A percentile compares a stretch with the other conserved stretches of the same genome.
phyloP scores from a whole-genome alignment of 1,139 yeast genomes.

The Candida sanyaensis region DNA sequence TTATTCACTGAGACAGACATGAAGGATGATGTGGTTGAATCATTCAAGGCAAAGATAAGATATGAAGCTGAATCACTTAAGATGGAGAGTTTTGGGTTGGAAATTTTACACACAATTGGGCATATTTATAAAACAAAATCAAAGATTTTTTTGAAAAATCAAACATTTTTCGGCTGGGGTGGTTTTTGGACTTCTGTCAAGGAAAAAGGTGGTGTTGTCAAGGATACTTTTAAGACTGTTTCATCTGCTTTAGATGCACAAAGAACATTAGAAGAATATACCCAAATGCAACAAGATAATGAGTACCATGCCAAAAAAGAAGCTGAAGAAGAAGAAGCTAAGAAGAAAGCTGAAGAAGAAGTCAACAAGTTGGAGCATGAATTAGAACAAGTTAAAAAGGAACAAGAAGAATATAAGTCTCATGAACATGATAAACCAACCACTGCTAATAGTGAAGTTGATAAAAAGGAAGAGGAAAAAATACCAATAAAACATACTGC shows the following conservation, averaged over 20 bases:
- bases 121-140: conserved; percentile 72
- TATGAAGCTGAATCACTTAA: conserved; percentile 87
- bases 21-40: conserved; percentile 62
- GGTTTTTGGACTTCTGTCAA: conserved; percentile 84
- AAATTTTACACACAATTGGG: conserved; percentile 86
- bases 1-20: conserved; percentile 84
- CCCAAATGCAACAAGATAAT: conserved; percentile 65
- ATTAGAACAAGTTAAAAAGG: conserved; percentile 20
- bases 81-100: conserved; percentile 93
- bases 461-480: conserved; percentile 14
- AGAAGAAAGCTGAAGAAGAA: conserved; percentile 18
- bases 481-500: conserved; percentile 61
- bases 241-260: conserved; percentile 91
- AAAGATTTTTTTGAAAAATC: conserved; percentile 56
- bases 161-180: conserved; percentile 76
- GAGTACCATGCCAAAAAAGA: conserved; percentile 49
- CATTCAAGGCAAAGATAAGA: conserved; percentile 70
- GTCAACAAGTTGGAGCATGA: conserved; percentile 23
- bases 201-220: conserved; percentile 83
- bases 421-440: conserved; percentile 12
- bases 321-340: conserved; percentile 32
- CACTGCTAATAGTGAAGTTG: conserved; percentile 10
- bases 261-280: conserved; percentile 79
- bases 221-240: conserved; percentile 85
- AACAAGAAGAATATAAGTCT: conserved; percentile 16